These are phyloP conservation scores for Colletotrichum theobromicola DNA, from an alignment of 2,329 filamentous ascomycete genomes.

Conservation along the genomic window DNA sequence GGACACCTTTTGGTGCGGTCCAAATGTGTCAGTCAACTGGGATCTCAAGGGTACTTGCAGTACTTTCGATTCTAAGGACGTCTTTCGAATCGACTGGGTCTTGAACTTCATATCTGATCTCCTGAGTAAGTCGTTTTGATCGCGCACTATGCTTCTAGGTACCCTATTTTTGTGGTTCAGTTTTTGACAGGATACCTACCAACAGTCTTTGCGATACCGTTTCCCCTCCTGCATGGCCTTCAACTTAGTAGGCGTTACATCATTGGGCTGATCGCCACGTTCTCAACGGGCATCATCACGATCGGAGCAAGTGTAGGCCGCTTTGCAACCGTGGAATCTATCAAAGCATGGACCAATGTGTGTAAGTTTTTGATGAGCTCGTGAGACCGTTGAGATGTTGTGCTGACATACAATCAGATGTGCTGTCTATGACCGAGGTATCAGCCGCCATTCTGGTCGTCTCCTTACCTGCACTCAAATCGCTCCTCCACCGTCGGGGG, in stretches of 20 bases:
- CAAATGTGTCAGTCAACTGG: slow-evolving; percentile 32
- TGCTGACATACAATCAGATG: slow-evolving; percentile 5
- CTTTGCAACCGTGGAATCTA: slow-evolving; percentile 24
- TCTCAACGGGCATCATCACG: slow-evolving; percentile 25
- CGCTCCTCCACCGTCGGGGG: slow-evolving; percentile 22
- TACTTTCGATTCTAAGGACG: slow-evolving; percentile 28
- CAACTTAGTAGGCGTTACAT: slow-evolving; percentile 25
- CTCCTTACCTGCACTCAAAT: slow-evolving; percentile 24
- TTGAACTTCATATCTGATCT: slow-evolving; percentile 30
- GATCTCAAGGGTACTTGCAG: slow-evolving; percentile 26
- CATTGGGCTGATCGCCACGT: slow-evolving; percentile 22
- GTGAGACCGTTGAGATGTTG: background rate
- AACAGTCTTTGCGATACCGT: slow-evolving; percentile 26
- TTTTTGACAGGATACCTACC: background rate
- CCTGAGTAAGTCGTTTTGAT: slow-evolving; percentile 16
- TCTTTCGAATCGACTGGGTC: slow-evolving; percentile 33
- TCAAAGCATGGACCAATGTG: slow-evolving; percentile 25
- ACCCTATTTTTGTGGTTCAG: fast-evolving
- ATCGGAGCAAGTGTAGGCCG: slow-evolving; percentile 26
- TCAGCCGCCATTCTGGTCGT: slow-evolving; percentile 26
- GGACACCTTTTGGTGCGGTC: slow-evolving; percentile 36
- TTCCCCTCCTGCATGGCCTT: slow-evolving; percentile 23
- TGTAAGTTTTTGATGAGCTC: slow-evolving; percentile 12
- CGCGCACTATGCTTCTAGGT: fast-evolving
- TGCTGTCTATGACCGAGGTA: slow-evolving; percentile 25